A percentile compares a stretch with the other conserved stretches of the same genome.
Conservation (phyloP, 2,329 filamentous ascomycete genomes). For the Trichoderma endophyticum region DNA sequence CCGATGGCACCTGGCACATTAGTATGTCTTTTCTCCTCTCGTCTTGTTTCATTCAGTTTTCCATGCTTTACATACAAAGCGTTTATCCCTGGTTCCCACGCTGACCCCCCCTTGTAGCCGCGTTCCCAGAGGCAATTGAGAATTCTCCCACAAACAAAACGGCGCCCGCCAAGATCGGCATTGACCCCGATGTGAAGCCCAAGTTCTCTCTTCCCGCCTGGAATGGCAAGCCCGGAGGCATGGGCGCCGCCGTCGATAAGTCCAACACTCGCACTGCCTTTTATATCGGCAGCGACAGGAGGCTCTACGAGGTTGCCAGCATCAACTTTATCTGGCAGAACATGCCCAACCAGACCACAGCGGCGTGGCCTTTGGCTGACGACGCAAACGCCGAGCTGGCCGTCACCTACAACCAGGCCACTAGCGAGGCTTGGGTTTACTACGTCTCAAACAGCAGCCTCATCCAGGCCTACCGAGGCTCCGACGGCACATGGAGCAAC, state of each 20-base stretch:
- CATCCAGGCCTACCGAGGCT: background rate
- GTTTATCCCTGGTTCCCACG: background rate
- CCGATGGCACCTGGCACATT: conserved; percentile 1
- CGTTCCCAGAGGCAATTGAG: background rate
- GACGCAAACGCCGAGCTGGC: background rate
- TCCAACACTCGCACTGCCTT: conserved; percentile 3
- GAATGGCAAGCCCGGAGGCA: background rate
- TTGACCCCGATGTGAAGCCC: background rate
- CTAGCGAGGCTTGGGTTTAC: conserved; percentile 4
- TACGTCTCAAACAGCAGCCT: background rate
- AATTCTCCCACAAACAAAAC: conserved; percentile 7
- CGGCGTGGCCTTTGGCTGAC: background rate
- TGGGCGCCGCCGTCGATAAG: conserved; percentile 2
- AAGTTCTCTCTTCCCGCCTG: conserved; percentile 2
- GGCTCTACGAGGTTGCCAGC: background rate
- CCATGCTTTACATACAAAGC: background rate
- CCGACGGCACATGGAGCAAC: background rate
- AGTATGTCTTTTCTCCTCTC: background rate
- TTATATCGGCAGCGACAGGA: background rate
- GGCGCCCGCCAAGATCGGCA: background rate
- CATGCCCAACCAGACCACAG: background rate
- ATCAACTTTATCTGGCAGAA: background rate
- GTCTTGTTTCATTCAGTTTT: background rate
- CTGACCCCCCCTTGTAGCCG: background rate
- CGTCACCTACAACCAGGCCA: background rate